Evolutionary conservation across 2,329 filamentous ascomycete species (phyloP), one percentile per base, ranked within the genome.

Genomic region (Pseudogymnoascus sp.): DNA sequence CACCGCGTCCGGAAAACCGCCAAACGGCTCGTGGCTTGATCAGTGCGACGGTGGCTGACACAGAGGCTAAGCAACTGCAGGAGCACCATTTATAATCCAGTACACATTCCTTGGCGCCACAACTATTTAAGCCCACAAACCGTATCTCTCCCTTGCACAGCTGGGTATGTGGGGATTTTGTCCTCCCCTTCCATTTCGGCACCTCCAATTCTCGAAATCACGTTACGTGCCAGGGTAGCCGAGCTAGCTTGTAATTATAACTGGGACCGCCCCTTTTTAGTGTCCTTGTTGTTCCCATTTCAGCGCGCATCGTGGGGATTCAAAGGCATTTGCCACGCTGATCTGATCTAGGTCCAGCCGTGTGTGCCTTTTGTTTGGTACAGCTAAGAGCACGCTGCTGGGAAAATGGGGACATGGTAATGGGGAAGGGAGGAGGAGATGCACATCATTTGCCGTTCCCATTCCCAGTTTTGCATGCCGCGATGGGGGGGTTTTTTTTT

Each of bases 401-500:
- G 26, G 50, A 56, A 33, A 56, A 56, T 56, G 50, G 50, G 26
- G 50, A 4, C 29, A n/a, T n/a, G 50, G 50, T 33, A 56, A 56
- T 56, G 29, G n/a, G 26, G 7, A 19, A 6, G 44, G 24, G 14
- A n/a, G 21, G 2, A 11, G 29, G 50, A 19, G 44, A 2, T 56
- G 50, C 50, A 19, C 50, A 56, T 56, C 50, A 56, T 56, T 56
- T 56, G 50, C 50, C 29, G 50, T 56, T 33, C 50, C 50, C n/a
- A 33, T 26, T 29, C 19, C 19, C 19, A 19, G 19, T 56, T 53
- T 56, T 33, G 24, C n/a, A 14, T 33, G 24, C 50, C 21, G 26
- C 2, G 50, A 2, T 56, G 29, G 50, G 5, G 47, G 4, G n/a
- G n/a, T n/a, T 56, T 56, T 56, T 50, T 56, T 56, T 56, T 56